Base-by-base conservation (phyloP, 2,329 filamentous ascomycete species). In the Aureobasidium sp. region DNA sequence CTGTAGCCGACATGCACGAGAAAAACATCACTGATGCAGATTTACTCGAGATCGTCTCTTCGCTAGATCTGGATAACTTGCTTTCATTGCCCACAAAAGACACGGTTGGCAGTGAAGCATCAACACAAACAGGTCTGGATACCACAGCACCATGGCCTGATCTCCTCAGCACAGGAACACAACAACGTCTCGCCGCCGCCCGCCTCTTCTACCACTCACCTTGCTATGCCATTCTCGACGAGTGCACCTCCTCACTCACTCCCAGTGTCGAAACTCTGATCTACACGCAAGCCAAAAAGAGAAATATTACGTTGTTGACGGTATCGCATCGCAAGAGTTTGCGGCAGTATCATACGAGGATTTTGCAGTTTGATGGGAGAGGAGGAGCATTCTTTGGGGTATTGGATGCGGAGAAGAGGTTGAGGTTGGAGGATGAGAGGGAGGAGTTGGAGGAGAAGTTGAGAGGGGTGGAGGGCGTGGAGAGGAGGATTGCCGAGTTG, bases 181-280 rank as follows among this genome's bases (percentile, higher is more conserved):
- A 99, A 77, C 94, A 99, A 78, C 88, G 94, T 58, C 90, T 99
- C 24, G 94, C 94, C 64, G 97, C 97, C 90, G 94, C 94, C 0
- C 83, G 94, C 0, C 82, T 96, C 19, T 97, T 97, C 76, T 97
- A 97, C 75, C 93, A 97, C 76, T 82, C 85, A 11, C 93, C 93
- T 0, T 87, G 89, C 68, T 97, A 96, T 73, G 94, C 94, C 12
- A 99, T 99, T 67, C 80, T 99, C 40, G 94, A 99, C 73, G 94
- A 99, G 77, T 99, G 94, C 75, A 99, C 94, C 7, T 92, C 88
- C 62, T 91, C 86, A 58, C 91, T 99, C n/a, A 97, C 95, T 17
- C 82, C 97, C 31, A 93, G 97, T 68, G 91, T 92, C 64, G 94
- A 99, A 72, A 88, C 91, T 72, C 83, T 91, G 72, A 97, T 99